Evolutionary conservation across 805 yeast species (phyloP), one percentile per base, ranked within the genome.

Genomic region (Dipodascus albidus): DNA sequence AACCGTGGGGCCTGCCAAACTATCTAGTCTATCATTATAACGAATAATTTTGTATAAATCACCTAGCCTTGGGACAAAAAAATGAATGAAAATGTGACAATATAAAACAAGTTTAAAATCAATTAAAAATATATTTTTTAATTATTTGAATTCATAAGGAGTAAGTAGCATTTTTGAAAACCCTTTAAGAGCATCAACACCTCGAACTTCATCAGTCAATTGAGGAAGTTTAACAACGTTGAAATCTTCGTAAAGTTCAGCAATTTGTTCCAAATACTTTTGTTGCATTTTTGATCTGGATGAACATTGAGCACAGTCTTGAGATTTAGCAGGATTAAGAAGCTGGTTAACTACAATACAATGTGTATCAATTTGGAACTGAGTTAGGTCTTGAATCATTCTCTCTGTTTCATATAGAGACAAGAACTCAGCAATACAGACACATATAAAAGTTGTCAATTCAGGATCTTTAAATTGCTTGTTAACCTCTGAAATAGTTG

Each of bases 331-430:
- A n/a, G 96, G 93, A 71, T 85, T 87, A 56, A 93, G 74, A 59
- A 93, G 77, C 71, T 93, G 99, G 72, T 93, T 93, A 52, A 95
- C 96, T 58, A 93, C 90, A 64, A 93, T 93, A 41, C 96, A 85
- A 70, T 89, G 91, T 58, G 95, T 96, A 69, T 93, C 99, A 84
- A 93, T 93, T 60, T 89, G 86, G 71, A 87, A 93, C 53, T 91
- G 82, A 71, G 89, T 85, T 67, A 93, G 79, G 68, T 93, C 99
- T 73, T 93, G 99, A 60, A 93, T 87, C 82, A 93, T 80, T 72
- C 99, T 83, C 73, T 93, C 99, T 19, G 98, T 91, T 71, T 93
- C 99, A 70, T 93, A 93, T 50, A 93, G 75, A 1, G 98, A 90
- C 65, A 93, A 76, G 71, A 93, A 93, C 73, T 93, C 99, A 50